Evolutionary conservation across 2,329 filamentous ascomycete species (phyloP), one percentile per base, ranked within the genome.

Genomic region (Aspergillaceae sp.): DNA sequence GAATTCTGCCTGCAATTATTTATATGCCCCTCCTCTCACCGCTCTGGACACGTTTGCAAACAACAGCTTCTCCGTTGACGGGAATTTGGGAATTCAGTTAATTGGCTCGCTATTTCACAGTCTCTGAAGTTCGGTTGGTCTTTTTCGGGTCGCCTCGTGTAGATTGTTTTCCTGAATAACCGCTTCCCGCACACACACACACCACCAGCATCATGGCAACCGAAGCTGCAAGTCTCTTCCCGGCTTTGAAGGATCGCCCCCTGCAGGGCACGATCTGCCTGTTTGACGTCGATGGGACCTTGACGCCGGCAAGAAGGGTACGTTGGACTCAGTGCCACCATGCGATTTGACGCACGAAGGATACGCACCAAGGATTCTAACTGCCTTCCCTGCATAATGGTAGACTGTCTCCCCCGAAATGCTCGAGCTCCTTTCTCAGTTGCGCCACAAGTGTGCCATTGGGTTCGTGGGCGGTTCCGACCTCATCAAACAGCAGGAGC

Each of bases 221-320:
- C 8, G 61, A 59, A 47, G 62, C 60, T 44, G 53, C 59, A 32
- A 55, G 61, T 43, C 48, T 62, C 33, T 86, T 83, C 70, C 84
- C 89, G 47, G 80, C 88, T 52, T 80, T 97, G 55, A 79, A 84
- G 66, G 77, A 91, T 60, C 87, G 92, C 56, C 87, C 87, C 38
- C 73, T 96, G 69, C 87, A 90, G 74, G 88, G 92, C 77, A 97
- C 91, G 54, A 86, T 98, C 69, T 83, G 82, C 63, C 84, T 98
- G 53, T 98, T 98, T 71, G 92, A 98, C 71, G 92, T 98, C 50
- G 92, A 98, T 67, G 87, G 81, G 62, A 96, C 92, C 29, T 80
- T 98, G 57, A 92, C 89, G 10, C 85, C 82, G 37, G 83, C 92
- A 40, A 82, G 92, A 55, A 76, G 78, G 59, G 87, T 94, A 75